Conservation (phyloP, 179 eudicot genomes). For the Monotropa hypopitys region DNA sequence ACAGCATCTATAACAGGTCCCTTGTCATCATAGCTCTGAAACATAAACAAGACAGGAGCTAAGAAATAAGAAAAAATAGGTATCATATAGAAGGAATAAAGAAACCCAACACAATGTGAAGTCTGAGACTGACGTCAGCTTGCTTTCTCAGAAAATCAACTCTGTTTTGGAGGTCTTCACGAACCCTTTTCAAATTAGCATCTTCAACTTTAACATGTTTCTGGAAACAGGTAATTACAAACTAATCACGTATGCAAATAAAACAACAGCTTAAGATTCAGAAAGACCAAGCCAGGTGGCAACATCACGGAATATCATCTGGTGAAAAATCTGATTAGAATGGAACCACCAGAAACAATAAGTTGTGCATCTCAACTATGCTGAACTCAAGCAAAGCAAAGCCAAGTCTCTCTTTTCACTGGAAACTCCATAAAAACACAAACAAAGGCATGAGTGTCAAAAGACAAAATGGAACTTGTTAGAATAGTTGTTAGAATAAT, state of each 20-base stretch:
- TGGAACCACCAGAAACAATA: constrained; percentile 1
- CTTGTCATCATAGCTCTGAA: constrained; percentile 81
- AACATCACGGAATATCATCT: background rate
- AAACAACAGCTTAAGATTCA: background rate
- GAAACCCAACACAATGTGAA: constrained; percentile 5
- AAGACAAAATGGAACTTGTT: background rate
- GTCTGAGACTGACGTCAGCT: constrained; percentile 48
- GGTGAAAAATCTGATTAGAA: background rate
- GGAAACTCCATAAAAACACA: background rate
- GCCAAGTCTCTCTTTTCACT: background rate
- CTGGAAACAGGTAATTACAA: constrained; percentile 25
- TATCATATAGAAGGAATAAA: constrained; percentile 1
- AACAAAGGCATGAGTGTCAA: background rate
- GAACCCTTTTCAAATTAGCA: constrained; percentile 46
- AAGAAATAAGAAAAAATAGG: background rate
- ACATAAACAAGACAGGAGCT: constrained; percentile 11
- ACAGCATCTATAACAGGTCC: constrained; percentile 98
- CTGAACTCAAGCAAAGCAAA: background rate
- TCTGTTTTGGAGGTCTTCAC: constrained; percentile 84
- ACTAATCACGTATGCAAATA: background rate
- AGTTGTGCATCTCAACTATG: background rate
- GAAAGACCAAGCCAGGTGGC: background rate
- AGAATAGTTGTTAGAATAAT: too few relatives aligned
- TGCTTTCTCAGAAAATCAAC: constrained; percentile 72
- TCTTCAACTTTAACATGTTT: constrained; percentile 54